phyloP scores from a whole-genome alignment of 2,329 filamentous ascomycete species.

The Trichoderma simmonsii region DNA sequence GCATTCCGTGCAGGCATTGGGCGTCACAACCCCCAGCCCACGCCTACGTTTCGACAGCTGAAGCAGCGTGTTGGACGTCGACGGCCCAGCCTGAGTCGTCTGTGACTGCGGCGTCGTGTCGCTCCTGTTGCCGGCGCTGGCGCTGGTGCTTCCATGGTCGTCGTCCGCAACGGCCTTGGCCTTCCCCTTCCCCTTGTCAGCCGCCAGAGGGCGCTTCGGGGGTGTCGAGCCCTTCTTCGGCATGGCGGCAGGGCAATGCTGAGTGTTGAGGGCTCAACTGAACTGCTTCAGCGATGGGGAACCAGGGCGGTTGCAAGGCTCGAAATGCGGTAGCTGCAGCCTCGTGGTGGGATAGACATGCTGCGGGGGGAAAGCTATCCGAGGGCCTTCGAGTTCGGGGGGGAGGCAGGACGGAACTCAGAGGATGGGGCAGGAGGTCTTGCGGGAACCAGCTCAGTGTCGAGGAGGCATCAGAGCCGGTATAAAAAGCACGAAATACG shows the following conservation, averaged over 20 bases:
- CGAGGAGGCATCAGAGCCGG: neutral
- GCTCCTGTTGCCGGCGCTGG: constrained; percentile 25
- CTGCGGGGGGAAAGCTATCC: constrained; percentile 13
- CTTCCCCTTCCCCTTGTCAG: neutral
- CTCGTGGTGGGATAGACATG: constrained; percentile 20
- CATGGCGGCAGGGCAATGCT: neutral
- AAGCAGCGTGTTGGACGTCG: neutral
- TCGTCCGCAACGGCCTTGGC: constrained; percentile 17
- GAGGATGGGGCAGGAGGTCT: neutral
- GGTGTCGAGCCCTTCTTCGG: neutral
- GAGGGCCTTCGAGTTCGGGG: neutral
- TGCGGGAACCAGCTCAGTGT: neutral
- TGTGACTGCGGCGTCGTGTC: constrained; percentile 35
- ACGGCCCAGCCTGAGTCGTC: constrained; percentile 21
- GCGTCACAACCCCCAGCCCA: constrained; percentile 55
- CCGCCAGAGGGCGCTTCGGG: neutral
- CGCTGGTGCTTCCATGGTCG: constrained; percentile 33
- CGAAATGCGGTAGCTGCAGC: constrained; percentile 17
- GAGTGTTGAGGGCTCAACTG: neutral
- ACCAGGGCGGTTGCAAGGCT: constrained; percentile 15
- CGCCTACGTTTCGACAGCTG: constrained; percentile 50
- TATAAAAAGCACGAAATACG: neutral
- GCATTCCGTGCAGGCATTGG: constrained; percentile 60
- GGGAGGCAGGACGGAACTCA: neutral
- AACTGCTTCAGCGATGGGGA: constrained; percentile 17